Base-by-base conservation (phyloP, 257 asterid species). In the Rubia yunnanensis region DNA sequence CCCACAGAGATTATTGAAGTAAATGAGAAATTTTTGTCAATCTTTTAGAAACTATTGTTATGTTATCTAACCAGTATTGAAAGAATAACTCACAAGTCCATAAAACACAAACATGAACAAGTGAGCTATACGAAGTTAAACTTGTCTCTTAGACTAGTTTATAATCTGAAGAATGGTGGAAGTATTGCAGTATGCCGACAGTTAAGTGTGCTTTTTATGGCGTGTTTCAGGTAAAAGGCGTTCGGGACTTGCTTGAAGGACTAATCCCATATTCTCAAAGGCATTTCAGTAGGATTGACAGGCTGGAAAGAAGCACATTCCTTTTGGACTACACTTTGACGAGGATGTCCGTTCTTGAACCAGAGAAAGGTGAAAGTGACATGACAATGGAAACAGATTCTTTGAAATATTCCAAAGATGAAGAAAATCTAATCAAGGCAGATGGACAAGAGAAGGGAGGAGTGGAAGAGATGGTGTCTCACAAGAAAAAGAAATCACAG, bases 331-430 rank as follows among this genome's bases (percentile, higher is more conserved):
- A 80, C 50, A 87, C 92, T 26, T 73, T 87, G 72, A 70, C 84
- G 0, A 82, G 86, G 65, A 89, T 92, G 98, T 86, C 91, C 10
- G 95, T 89, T 60, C 72, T 92, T 8, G 95, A 87, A 66, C 98
- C 96, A 9, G 86, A 82, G 61, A 70, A 14, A 32, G 71, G 69
- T 5, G 83, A 49, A 34, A 67, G 70, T 60, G 76, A 69, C 10
- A 31, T 74, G 8, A 67, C 71, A 70, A 73, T 7, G 67, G 28
- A 72, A 79, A 26, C 69, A 72, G n/a, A n/a, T n/a, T n/a, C n/a
- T 70, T 46, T 28, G 34, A 70, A 71, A 39, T 46, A 39, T 55
- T 63, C 77, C 14, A 58, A 46, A 53, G 70, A 63, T 57, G 77
- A 59, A 17, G 80, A 78, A 59, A 71, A 68, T 36, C 64, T 67